Evolutionary conservation across 2,329 filamentous ascomycete species (phyloP).

Genomic region (Harringtonia aguacate): DNA sequence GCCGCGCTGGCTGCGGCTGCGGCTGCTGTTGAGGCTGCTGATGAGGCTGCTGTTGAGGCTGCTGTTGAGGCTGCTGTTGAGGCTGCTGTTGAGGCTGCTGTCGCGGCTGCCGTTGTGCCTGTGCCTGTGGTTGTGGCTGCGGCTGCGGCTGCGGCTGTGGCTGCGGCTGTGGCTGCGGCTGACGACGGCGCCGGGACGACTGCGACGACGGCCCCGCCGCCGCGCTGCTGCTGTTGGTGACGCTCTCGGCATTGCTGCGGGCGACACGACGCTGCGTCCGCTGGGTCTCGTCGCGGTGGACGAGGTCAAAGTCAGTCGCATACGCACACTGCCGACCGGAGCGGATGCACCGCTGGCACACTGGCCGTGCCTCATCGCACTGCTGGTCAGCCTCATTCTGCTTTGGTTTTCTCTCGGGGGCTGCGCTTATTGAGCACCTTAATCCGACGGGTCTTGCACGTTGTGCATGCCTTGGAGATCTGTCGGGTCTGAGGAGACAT

Average conservation of each 20-base stretch:
- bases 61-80: too few relatives aligned
- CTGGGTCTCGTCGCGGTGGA: constrained; percentile 6
- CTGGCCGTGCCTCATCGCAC: constrained; percentile 5
- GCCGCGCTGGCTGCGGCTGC: too few relatives aligned
- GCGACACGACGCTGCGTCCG: constrained; percentile 2
- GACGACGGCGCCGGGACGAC: too few relatives aligned
- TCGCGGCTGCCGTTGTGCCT: too few relatives aligned
- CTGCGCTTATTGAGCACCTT: background rate
- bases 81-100: too few relatives aligned
- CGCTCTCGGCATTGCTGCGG: background rate
- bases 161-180: too few relatives aligned
- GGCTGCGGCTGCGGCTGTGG: too few relatives aligned
- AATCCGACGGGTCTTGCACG: constrained; percentile 5
- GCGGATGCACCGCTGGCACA: constrained; percentile 6
- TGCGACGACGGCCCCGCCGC: background rate
- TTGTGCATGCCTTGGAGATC: constrained; percentile 4
- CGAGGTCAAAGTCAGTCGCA: constrained; percentile 6
- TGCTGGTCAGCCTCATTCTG: background rate
- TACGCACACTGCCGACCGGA: constrained; percentile 5
- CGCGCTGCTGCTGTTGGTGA: background rate
- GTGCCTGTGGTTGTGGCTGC: too few relatives aligned
- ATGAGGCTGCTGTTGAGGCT: too few relatives aligned
- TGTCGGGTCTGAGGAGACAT: constrained; percentile 1
- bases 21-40: too few relatives aligned
- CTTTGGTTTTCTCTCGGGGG: background rate